Percentiles rank a stretch among this genome's conserved stretches.
phyloP scores from a whole-genome alignment of 176 grass and related monocot species.

The Hyparrhenia diplandra region DNA sequence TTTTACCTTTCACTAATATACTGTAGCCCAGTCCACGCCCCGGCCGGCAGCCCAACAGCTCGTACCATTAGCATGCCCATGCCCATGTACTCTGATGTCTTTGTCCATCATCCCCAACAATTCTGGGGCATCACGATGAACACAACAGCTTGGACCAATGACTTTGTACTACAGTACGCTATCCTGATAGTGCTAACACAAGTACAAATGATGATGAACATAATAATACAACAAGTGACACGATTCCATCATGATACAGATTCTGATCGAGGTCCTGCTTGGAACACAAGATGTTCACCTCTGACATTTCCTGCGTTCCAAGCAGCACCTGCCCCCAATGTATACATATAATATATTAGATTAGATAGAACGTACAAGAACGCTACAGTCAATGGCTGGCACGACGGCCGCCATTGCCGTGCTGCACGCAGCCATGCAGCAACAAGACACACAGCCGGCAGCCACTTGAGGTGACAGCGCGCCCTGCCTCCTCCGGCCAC shows the following conservation, averaged over 20 bases:
- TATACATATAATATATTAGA: not conserved
- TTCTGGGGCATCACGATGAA: too few relatives aligned
- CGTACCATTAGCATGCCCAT: not conserved
- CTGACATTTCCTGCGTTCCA: not conserved
- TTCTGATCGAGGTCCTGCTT: not conserved
- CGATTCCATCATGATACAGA: not conserved
- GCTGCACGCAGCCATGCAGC: not conserved
- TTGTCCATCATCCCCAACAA: too few relatives aligned
- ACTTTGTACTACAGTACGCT: not conserved
- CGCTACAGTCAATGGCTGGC: not conserved
- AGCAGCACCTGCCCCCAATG: not conserved
- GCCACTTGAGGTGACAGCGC: slow-evolving; percentile 30
- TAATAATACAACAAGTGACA: not conserved
- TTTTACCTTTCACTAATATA: too few relatives aligned
- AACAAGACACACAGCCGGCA: slow-evolving; percentile 11
- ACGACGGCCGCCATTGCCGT: not conserved
- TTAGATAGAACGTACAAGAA: too few relatives aligned
- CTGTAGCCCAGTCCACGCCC: too few relatives aligned
- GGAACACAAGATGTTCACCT: slow-evolving; percentile 8
- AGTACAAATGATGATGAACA: not conserved
- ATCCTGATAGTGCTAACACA: not conserved
- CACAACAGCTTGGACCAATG: not conserved
- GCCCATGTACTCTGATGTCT: not conserved
- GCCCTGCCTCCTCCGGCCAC: not conserved
- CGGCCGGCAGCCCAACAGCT: not conserved